Evolutionary conservation across 2,329 filamentous ascomycete genomes (phyloP), one percentile per base, ranked within the genome.

Genomic region (Venturia nashicola): DNA sequence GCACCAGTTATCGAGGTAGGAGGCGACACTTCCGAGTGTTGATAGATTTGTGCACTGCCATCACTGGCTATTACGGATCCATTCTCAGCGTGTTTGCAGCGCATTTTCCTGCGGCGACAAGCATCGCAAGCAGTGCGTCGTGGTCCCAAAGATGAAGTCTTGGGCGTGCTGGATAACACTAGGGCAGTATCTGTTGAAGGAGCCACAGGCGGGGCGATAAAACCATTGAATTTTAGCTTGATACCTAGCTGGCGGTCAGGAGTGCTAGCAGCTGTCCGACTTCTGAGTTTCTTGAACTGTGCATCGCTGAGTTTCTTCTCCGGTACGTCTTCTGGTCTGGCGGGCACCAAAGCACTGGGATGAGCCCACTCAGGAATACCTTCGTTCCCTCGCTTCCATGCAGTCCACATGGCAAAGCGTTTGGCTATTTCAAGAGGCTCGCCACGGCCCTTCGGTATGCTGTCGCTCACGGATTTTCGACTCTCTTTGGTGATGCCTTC

Each of bases 311-410:
- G 73, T 68, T 83, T 84, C 73, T 83, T 84, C 62, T 74, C 34
- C 14, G 72, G 70, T 44, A 78, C 74, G 60, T 78, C 79, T 63
- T 80, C 75, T 65, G 77, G 77, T 46, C 73, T 70, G 68, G 77
- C 81, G 57, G 79, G 79, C 55, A 83, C 76, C 18, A 80, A 76
- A 57, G 78, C 78, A 67, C 85, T 82, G 1, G 82, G 82, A 64
- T 82, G 78, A 48, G 84, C 84, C 85, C 85, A 88, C 55, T 80
- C 76, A 39, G 84, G 83, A 59, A 85, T 82, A 64, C 76, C 76
- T 67, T 86, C 83, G 69, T 86, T 86, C 12, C 85, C 85, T 63
- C 82, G 80, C 71, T 88, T 87, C 85, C 85, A 87, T 3, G 85
- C 83, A 65, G 83, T 80, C 85, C 85, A 88, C 64, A 86, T 76